These are phyloP conservation scores for Firmiana major DNA, from an alignment of 345 rosid genomes.

Conservation along the genomic window DNA sequence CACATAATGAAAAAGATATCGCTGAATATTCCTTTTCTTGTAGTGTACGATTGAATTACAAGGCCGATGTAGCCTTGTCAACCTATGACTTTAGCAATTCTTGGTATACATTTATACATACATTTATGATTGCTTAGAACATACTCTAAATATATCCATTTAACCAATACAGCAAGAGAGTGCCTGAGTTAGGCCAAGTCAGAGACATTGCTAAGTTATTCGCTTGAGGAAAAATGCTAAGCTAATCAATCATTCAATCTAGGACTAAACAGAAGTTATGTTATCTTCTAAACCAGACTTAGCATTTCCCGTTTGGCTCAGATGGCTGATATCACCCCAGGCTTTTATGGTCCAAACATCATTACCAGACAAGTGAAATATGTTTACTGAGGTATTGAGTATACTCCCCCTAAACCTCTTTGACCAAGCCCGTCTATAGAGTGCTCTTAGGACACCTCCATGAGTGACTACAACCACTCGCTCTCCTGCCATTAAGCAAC, in stretches of 20 bases:
- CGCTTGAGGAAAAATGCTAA: neutral
- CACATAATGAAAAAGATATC: too few species aligned
- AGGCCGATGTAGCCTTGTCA: neutral
- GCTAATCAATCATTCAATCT: neutral
- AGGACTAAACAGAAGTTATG: constrained; percentile 54
- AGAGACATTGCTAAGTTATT: neutral
- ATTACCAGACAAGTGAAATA: constrained; percentile 46
- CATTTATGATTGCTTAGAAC: neutral
- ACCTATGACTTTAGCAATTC: neutral
- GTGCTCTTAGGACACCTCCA: constrained; percentile 71
- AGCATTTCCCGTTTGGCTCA: constrained; percentile 41
- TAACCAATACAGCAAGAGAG: neutral
- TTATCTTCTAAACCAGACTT: constrained; percentile 67
- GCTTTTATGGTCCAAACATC: constrained; percentile 51
- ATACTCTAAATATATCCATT: neutral
- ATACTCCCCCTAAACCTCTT: constrained; percentile 42
- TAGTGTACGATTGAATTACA: neutral
- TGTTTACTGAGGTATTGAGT: constrained; percentile 61
- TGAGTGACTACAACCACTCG: constrained; percentile 65
- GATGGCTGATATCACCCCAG: constrained; percentile 63
- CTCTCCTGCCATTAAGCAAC: constrained; percentile 44
- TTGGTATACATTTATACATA: neutral
- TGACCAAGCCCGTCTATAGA: constrained; percentile 63
- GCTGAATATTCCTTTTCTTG: too few species aligned
- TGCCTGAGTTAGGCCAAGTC: neutral